These are phyloP conservation scores for Amanita pallidorosea DNA, from an alignment of 768 basidiomycete genomes.

Conservation along the genomic window DNA sequence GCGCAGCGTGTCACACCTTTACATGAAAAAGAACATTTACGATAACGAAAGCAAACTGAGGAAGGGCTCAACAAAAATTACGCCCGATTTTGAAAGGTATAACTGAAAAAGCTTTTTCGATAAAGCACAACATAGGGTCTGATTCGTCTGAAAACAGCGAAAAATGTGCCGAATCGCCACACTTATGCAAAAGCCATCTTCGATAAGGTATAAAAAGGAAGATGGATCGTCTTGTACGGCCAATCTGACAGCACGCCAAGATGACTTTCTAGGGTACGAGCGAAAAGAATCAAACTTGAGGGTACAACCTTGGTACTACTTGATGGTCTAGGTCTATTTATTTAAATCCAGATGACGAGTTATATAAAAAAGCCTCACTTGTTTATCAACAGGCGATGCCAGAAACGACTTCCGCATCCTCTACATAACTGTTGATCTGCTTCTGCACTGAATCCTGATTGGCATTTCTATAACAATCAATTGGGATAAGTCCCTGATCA, in stretches of 20 bases:
- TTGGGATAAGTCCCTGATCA: conserved; percentile 46
- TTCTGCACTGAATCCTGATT: conserved; percentile 37
- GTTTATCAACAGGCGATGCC: not conserved
- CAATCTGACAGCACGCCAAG: no score
- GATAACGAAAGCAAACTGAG: not conserved
- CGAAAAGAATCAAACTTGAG: no score
- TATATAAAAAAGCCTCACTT: no score
- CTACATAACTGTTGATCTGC: conserved; percentile 27
- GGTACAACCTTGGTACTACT: no score
- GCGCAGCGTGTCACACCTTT: not conserved
- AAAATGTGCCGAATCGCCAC: not conserved
- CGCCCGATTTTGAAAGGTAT: not conserved
- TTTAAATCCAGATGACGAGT: no score
- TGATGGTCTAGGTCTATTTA: no score
- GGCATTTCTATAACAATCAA: conserved; percentile 52
- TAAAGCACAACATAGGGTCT: not conserved
- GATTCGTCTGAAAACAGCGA: not conserved
- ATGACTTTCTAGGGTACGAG: no score
- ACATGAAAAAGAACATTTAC: not conserved
- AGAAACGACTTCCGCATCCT: not conserved
- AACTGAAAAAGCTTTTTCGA: not conserved
- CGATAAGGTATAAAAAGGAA: no score
- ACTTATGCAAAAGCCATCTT: not conserved
- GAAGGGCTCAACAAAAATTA: not conserved
- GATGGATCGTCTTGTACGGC: no score